Base-by-base conservation (phyloP, 23 red algal species). In the Gracilariopsis chorda region DNA sequence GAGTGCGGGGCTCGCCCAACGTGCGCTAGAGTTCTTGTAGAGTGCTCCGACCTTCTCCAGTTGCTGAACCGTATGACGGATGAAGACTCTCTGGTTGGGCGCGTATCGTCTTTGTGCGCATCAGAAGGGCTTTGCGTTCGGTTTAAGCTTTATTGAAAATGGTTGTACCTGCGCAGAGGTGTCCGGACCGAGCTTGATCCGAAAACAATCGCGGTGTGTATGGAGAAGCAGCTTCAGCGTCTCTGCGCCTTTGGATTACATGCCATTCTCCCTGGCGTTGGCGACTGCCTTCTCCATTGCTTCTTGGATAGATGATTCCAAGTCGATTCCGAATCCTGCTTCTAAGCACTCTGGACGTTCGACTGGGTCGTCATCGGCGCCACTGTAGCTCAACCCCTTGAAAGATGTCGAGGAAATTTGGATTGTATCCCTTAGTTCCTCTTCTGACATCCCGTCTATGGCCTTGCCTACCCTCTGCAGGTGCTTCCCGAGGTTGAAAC, bases 21-120 rank as follows among this genome's bases (percentile, higher is more conserved):
- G 14, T 3, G 48, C 46, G 4, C 3, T 16, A 42, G 77, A 48
- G 47, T 81, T 81, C 58, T 59, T 58, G 30, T 59, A 81, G 6
- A 81, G 46, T 2, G 77, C 77, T 2, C 77, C 77, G 7, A 81
- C 42, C 51, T 81, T 59, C 53, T 81, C 77, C 2, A 81, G 32
- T 32, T 61, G 7, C 30, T 3, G 4, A 6, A 81, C 58, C 10
- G 48, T 81, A 37, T 59, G 37, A 9, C 13, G 29, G 47, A 81
- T 81, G 29, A 81, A 81, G 3, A 51, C 33, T 53, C 28, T 11
- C 48, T 58, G 77, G 35, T 43, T 43, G 12, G 4, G 48, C 2
- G 30, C 49, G 49, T 81, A 59, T 44, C 53, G 48, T 17, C 47
- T 81, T 62, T 5, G 48, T 21, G 79, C 23, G 2, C 39, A 36